phyloP scores from a whole-genome alignment of 441 rosid species.

The Populus hybrid region DNA sequence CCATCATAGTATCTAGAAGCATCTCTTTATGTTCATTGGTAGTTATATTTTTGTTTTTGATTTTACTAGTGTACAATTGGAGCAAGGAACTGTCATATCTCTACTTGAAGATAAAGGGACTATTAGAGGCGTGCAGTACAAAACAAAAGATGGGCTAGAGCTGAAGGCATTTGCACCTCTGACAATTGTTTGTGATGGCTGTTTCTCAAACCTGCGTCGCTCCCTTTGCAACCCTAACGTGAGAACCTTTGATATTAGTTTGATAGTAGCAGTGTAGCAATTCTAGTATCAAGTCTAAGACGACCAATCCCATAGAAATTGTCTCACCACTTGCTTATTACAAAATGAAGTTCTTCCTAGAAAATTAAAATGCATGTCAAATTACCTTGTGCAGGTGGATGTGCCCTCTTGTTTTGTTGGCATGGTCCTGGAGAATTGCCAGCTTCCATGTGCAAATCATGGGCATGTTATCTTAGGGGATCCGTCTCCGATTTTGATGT shows the following conservation, averaged over 20 bases:
- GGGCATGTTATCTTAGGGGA: slow-evolving; percentile 80
- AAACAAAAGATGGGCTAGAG: slow-evolving; percentile 57
- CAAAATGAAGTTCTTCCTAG: background rate
- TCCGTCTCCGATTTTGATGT: slow-evolving; percentile 75
- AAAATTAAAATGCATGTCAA: background rate
- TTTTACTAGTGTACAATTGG: slow-evolving; percentile 54
- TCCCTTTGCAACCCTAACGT: slow-evolving; percentile 43
- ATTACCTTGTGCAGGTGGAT: slow-evolving; percentile 50
- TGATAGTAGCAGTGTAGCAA: background rate
- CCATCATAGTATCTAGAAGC: background rate
- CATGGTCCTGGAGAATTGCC: slow-evolving; percentile 67
- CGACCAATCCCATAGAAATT: background rate
- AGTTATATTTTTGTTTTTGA: slow-evolving; percentile 15
- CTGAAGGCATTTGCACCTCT: slow-evolving; percentile 55
- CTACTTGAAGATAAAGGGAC: slow-evolving; percentile 66
- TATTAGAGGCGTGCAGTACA: slow-evolving; percentile 70
- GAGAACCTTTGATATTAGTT: slow-evolving; percentile 13
- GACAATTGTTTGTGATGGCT: slow-evolving; percentile 14
- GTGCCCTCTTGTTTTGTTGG: slow-evolving; percentile 88
- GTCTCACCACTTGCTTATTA: background rate
- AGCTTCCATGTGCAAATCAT: slow-evolving; percentile 67
- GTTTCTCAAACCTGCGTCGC: too few relatives aligned
- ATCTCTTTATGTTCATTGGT: background rate
- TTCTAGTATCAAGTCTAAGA: background rate
- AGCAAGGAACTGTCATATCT: slow-evolving; percentile 87